Evolutionary conservation across 2,329 filamentous ascomycete species (phyloP).

Genomic region (Arthrinium phaeospermum): DNA sequence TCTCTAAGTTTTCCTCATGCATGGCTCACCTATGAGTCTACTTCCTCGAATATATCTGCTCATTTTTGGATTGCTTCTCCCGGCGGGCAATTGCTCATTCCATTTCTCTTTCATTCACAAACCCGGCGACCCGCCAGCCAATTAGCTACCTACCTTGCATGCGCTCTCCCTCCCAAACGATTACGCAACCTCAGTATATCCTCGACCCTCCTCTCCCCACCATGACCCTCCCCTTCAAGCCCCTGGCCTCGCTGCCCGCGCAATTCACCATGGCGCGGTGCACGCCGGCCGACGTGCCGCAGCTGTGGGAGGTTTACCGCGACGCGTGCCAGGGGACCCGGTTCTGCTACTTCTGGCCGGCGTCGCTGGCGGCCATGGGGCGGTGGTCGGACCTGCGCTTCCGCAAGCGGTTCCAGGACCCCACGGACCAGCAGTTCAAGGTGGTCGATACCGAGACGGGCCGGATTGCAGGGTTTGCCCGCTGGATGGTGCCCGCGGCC

Average conservation of each 20-base stretch:
- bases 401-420: conserved; percentile 33
- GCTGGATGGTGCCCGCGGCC: conserved; percentile 32
- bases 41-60: neutral
- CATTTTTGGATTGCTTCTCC: neutral
- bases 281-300: conserved; percentile 26
- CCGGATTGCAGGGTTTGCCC: conserved; percentile 34
- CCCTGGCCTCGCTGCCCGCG: conserved; percentile 13
- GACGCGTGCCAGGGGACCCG: conserved; percentile 33
- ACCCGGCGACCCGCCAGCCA: too few species aligned
- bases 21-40: neutral
- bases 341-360: conserved; percentile 38
- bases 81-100: neutral
- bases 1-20: neutral
- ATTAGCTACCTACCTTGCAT: neutral
- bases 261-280: conserved; percentile 22
- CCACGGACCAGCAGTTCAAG: conserved; percentile 35
- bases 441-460: conserved; percentile 30
- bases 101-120: neutral
- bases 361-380: conserved; percentile 30
- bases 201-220: neutral
- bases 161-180: neutral
- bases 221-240: conserved; percentile 21
- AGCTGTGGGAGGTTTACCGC: conserved; percentile 29
- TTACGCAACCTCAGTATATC: neutral
- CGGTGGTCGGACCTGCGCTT: conserved; percentile 34